A percentile compares a stretch with the other conserved stretches of the same genome.
These are phyloP conservation scores for Xerocomus minutiporus DNA, from an alignment of 1,284 basidiomycete genomes.

Conservation along the genomic window DNA sequence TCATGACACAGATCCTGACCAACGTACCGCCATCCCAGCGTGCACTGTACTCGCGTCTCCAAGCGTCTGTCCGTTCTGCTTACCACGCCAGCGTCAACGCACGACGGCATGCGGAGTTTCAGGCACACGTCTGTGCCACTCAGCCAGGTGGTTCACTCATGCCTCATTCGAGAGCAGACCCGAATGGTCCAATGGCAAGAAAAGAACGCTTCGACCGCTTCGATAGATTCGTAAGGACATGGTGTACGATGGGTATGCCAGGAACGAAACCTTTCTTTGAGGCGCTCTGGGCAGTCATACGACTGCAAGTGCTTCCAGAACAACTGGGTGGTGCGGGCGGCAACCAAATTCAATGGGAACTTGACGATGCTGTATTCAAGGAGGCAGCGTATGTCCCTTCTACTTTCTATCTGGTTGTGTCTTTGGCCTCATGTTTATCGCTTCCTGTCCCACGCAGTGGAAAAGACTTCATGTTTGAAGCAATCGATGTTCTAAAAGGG, in stretches of 20 bases:
- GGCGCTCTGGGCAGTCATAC: conserved; percentile 69
- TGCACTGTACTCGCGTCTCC: conserved; percentile 70
- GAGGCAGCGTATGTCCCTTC: conserved; percentile 66
- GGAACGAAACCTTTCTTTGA: conserved; percentile 78
- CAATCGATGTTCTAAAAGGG: conserved; percentile 76
- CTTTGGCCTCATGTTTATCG: conserved; percentile 11
- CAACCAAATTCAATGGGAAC: conserved; percentile 67
- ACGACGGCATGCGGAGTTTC: conserved; percentile 69
- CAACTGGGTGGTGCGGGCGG: conserved; percentile 68
- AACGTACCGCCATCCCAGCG: conserved; percentile 73
- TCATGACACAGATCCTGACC: conserved; percentile 73
- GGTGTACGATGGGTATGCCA: conserved; percentile 78
- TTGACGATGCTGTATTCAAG: conserved; percentile 80
- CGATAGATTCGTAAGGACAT: conserved; percentile 64
- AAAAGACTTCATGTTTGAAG: conserved; percentile 80
- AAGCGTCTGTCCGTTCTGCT: conserved; percentile 70
- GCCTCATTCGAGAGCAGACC: conserved; percentile 62
- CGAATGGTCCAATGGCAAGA: conserved; percentile 53
- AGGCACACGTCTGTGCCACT: conserved; percentile 67
- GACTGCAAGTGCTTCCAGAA: conserved; percentile 67
- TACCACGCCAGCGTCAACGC: conserved; percentile 70
- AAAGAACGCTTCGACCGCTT: conserved; percentile 72
- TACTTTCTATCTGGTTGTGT: conserved; percentile 8
- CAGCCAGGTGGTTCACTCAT: conserved; percentile 68
- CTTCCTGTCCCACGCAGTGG: conserved; percentile 45